These are phyloP conservation scores for Colletotrichum filicis DNA, from an alignment of 2,329 filamentous ascomycete species.

Conservation along the genomic window DNA sequence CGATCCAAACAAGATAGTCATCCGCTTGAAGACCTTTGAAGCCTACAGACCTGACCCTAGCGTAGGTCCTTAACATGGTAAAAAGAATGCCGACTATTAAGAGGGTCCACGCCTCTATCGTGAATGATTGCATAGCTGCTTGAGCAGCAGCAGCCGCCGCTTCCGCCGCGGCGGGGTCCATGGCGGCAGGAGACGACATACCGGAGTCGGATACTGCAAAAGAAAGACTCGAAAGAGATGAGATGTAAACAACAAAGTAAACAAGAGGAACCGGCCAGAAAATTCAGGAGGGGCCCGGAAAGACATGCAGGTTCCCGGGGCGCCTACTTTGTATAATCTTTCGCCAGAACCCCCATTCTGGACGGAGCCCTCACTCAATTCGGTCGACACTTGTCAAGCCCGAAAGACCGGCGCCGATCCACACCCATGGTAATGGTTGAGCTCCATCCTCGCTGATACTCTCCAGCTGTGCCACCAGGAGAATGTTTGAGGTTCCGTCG, in stretches of 20 bases:
- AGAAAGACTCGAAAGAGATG: not conserved
- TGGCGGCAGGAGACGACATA: not conserved
- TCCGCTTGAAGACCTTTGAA: not conserved
- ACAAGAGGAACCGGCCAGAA: not conserved
- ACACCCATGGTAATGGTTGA: not conserved
- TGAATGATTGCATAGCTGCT: not conserved
- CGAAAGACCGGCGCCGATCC: constrained; percentile 2
- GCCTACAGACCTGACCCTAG: not conserved
- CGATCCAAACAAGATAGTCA: not conserved
- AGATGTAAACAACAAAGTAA: not conserved
- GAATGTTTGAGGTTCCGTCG: not conserved
- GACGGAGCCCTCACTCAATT: constrained; percentile 21
- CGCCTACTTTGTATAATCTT: not conserved
- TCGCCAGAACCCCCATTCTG: not conserved
- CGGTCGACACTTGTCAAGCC: not conserved
- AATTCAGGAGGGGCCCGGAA: not conserved
- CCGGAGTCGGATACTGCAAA: not conserved
- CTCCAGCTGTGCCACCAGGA: not conserved
- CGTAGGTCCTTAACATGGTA: not conserved
- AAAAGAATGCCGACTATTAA: not conserved
- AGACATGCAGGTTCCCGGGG: not conserved
- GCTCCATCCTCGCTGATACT: constrained; percentile 10
- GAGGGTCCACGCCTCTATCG: not conserved
- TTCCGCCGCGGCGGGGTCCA: not conserved
- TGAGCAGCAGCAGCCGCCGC: too few relatives aligned